Evolutionary conservation across 192 early-diverging fungal genomes (phyloP).

Genomic region (Lobosporangium transversale): DNA sequence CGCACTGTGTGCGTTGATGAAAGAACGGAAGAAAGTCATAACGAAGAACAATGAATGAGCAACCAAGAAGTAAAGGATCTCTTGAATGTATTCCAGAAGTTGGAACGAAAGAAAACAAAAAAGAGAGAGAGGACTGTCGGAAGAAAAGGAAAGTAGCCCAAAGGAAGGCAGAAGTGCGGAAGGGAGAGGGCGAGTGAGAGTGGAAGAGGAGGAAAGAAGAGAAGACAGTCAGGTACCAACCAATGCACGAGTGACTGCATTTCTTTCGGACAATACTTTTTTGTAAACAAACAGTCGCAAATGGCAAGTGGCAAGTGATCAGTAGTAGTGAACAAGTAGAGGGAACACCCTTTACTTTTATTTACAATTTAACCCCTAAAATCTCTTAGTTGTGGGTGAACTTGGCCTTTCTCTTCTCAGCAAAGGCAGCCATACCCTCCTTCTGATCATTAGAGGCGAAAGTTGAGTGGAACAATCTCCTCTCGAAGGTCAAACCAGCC

Average conservation of each 20-base stretch:
- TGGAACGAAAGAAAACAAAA: constrained; percentile 14
- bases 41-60: background rate
- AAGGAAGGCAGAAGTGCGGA: constrained; percentile 1
- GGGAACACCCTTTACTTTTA: no score
- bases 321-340: no score
- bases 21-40: constrained; percentile 49
- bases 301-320: no score
- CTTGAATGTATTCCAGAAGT: no score
- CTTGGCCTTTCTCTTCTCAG: constrained; percentile 88
- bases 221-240: no score
- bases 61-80: no score
- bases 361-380: no score
- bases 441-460: constrained; percentile 95
- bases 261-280: background rate
- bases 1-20: constrained; percentile 45
- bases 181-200: constrained; percentile 12
- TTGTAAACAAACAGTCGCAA: background rate
- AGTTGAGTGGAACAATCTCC: constrained; percentile 90
- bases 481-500: constrained; percentile 91
- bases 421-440: constrained; percentile 97
- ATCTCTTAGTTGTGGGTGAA: constrained; percentile 83
- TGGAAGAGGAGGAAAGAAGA: constrained; percentile 4
- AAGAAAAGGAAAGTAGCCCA: constrained; percentile 1
- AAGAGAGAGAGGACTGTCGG: background rate
- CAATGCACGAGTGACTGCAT: constrained; percentile 8